A percentile compares a stretch with the other conserved stretches of the same genome.
phyloP scores from a whole-genome alignment of 495 filamentous ascomycete genomes.

The Neurospora intermedia region DNA sequence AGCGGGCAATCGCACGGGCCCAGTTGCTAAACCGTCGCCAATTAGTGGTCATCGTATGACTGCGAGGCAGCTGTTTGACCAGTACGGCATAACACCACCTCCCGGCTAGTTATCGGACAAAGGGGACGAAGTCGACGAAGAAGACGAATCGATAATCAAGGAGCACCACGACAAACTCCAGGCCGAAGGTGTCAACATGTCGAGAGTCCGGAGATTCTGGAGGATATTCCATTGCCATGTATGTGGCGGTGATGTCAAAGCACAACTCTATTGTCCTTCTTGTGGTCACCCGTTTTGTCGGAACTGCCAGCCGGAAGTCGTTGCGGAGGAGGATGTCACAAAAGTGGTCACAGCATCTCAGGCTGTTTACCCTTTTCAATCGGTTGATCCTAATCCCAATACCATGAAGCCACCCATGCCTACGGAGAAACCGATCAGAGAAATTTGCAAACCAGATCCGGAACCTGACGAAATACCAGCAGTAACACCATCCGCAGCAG shows the following conservation, averaged over 20 bases:
- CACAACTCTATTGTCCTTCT: conserved; percentile 23
- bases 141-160: conserved; percentile 17
- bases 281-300: conserved; percentile 29
- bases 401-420: background rate
- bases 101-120: conserved; percentile 32
- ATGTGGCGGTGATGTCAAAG: conserved; percentile 24
- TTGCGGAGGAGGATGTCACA: conserved; percentile 9
- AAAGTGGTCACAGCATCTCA: background rate
- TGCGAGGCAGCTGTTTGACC: conserved; percentile 25
- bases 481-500: background rate
- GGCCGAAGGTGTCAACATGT: background rate
- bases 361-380: background rate
- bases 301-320: conserved; percentile 19
- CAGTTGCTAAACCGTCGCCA: background rate
- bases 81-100: conserved; percentile 24
- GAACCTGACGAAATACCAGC: background rate
- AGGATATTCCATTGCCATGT: conserved; percentile 31
- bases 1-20: background rate
- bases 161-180: conserved; percentile 5
- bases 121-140: conserved; percentile 17
- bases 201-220: background rate
- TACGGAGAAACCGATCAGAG: background rate
- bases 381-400: background rate
- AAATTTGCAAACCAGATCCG: background rate
- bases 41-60: background rate